Evolutionary conservation across 495 filamentous ascomycete species (phyloP), one percentile per base, ranked within the genome.

Genomic region (Poronia punctata): DNA sequence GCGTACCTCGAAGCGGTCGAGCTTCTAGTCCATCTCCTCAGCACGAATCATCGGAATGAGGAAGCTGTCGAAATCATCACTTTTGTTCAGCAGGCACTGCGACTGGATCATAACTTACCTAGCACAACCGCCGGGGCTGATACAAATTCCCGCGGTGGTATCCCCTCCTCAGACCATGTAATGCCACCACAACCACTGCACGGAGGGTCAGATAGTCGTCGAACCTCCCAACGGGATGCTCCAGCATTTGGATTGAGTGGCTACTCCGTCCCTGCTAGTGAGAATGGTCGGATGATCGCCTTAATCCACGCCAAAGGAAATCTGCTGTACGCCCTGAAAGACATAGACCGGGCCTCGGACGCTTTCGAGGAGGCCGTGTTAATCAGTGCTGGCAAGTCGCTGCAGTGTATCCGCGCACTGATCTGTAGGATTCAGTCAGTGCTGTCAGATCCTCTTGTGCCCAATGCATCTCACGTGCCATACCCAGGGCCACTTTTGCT

Each of bases 231-330:
- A n/a, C n/a, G n/a, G n/a, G n/a, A n/a, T n/a, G n/a, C 74, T 45
- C 61, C 71, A 37, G 85, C 84, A 0, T 89, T 83, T 57, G 84
- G 80, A 1, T 83, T 81, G 14, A 93, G 89, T 57, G 87, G 86
- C 29, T 96, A 92, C 61, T 78, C 79, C 24, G 84, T 97, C 15
- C 74, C 88, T 6, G 84, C 85, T 6, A 82, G 76, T 16, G 92
- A 98, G 48, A 98, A 97, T 61, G 92, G 92, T 15, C 77, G 93
- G 48, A 87, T 99, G 65, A 74, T 97, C 9, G 83, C 88, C 22
- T 69, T 99, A 16, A 76, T 96, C 17, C 93, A 99, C 63, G 89
- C 88, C 3, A 99, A 97, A 61, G 92, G 93, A 19, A 99, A 97
- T 49, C 95, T 97, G 86, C 72, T 97, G 1, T 99, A 99, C 64